Evolutionary conservation across 2,329 filamentous ascomycete species (phyloP).

Genomic region (Colletotrichum spinosum): DNA sequence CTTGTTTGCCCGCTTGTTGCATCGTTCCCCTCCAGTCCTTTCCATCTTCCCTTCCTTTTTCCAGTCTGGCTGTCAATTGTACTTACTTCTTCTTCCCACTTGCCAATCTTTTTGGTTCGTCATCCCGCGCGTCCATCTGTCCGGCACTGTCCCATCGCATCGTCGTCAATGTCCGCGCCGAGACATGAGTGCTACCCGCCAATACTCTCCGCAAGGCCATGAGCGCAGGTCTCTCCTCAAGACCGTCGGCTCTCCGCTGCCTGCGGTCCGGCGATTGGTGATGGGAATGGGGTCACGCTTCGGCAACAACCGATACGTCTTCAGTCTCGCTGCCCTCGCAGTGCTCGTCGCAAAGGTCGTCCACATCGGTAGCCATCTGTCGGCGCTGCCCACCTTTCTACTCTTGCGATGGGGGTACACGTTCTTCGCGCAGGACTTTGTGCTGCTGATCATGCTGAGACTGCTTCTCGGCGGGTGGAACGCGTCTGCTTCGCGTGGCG

Average conservation of each 20-base stretch:
- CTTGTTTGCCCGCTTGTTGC: too few species aligned
- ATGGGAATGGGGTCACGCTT: conserved; percentile 12
- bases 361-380: conserved; percentile 48
- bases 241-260: neutral
- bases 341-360: conserved; percentile 46
- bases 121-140: neutral
- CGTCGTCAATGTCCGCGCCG: neutral
- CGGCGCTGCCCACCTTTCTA: conserved; percentile 45
- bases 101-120: neutral
- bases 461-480: conserved; percentile 45
- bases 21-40: too few species aligned
- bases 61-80: too few species aligned
- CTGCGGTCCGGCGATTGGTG: neutral
- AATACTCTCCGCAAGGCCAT: neutral
- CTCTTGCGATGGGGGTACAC: conserved; percentile 47
- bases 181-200: neutral
- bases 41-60: neutral
- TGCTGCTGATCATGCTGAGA: conserved; percentile 46
- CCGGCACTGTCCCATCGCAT: neutral
- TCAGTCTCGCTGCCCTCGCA: conserved; percentile 46
- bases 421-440: conserved; percentile 49
- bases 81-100: neutral
- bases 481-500: conserved; percentile 9
- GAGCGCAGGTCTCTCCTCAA: neutral
- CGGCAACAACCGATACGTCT: conserved; percentile 44